A percentile compares a stretch with the other conserved stretches of the same genome.
Conservation (phyloP, 805 yeast genomes). For the Lipomyces lipofer region DNA sequence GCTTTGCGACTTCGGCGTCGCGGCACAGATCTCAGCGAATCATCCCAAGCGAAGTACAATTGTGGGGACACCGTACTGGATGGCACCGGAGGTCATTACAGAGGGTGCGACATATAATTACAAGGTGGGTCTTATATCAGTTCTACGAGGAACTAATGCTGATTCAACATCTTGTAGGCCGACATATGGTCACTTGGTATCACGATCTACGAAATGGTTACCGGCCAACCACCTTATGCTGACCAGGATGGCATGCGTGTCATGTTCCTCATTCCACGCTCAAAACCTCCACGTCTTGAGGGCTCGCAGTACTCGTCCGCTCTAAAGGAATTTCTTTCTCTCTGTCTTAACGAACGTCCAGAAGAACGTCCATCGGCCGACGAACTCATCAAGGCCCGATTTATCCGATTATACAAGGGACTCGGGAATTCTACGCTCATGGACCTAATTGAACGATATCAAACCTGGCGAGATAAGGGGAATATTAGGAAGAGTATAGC, state of each 20-base stretch:
- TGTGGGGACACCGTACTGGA: constrained; percentile 66
- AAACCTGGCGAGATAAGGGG: constrained; percentile 57
- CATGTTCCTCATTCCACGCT: constrained; percentile 87
- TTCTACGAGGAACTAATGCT: neutral
- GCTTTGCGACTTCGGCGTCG: constrained; percentile 97
- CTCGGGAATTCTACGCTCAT: constrained; percentile 61
- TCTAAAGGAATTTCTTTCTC: constrained; percentile 84
- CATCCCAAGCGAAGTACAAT: constrained; percentile 84
- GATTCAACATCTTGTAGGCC: constrained; percentile 49
- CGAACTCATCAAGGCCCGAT: constrained; percentile 71
- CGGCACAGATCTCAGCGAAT: constrained; percentile 81
- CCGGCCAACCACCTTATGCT: constrained; percentile 97
- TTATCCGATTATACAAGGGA: constrained; percentile 63
- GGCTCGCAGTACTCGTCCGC: constrained; percentile 77
- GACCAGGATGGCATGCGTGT: constrained; percentile 95
- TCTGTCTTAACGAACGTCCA: constrained; percentile 92
- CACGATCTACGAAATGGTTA: constrained; percentile 89
- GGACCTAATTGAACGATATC: constrained; percentile 63
- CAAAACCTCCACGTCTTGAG: constrained; percentile 92
- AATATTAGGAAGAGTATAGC: constrained; percentile 54
- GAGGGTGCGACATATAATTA: constrained; percentile 50
- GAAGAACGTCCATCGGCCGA: constrained; percentile 86
- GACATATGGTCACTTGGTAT: constrained; percentile 98
- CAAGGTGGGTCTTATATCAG: constrained; percentile 46
- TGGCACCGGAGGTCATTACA: constrained; percentile 54